These are phyloP conservation scores for Aspergillus sp. DNA, from an alignment of 2,329 filamentous ascomycete genomes.

Conservation along the genomic window DNA sequence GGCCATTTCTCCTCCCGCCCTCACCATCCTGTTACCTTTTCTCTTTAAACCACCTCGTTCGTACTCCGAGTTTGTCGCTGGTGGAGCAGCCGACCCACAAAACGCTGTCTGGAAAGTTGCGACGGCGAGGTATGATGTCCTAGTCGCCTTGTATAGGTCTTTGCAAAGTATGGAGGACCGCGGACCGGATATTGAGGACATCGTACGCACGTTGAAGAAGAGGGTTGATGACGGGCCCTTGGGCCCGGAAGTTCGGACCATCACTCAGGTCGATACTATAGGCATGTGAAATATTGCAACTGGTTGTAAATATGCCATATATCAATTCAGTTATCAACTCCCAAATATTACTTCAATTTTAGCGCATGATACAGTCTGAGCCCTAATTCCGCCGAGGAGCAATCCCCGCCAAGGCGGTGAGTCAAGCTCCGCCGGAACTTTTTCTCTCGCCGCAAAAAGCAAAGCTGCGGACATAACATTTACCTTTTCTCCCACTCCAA, in stretches of 20 bases:
- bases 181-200: constrained; percentile 39
- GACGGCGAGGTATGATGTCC: constrained; percentile 56
- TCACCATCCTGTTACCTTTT: constrained; percentile 54
- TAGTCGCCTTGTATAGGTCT: constrained; percentile 49
- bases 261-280: constrained; percentile 37
- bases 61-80: constrained; percentile 58
- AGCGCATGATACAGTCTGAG: not conserved
- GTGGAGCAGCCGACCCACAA: constrained; percentile 56
- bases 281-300: constrained; percentile 26
- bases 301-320: not conserved
- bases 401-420: constrained; percentile 24
- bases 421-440: constrained; percentile 18
- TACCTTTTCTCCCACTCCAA: not conserved
- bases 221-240: constrained; percentile 44
- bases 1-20: constrained; percentile 52
- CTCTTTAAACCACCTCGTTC: constrained; percentile 57
- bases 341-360: not conserved
- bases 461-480: not conserved
- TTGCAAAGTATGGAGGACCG: constrained; percentile 40
- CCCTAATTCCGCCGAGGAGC: not conserved
- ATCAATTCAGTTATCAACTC: no score
- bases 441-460: constrained; percentile 17
- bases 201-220: constrained; percentile 39
- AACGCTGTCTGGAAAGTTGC: constrained; percentile 59
- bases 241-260: constrained; percentile 35